Conservation (phyloP, 495 filamentous ascomycete species). For the Durotheca rogersii region DNA sequence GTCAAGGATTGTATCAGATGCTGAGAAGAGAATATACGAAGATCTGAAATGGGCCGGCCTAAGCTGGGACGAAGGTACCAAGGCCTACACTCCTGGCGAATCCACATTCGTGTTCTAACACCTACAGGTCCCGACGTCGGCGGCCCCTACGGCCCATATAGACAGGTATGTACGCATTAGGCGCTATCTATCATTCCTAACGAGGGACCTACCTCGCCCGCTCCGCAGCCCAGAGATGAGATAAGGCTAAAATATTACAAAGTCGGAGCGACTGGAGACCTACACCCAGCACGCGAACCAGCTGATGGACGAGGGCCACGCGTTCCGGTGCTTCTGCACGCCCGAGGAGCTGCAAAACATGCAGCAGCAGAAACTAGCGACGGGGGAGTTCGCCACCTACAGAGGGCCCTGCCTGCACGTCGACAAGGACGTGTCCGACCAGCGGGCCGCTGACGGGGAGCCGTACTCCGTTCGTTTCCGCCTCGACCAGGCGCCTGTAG, state of each 20-base stretch:
- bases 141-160: slow-evolving; percentile 82
- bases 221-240: no score
- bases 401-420: slow-evolving; percentile 74
- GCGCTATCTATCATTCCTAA: neutral
- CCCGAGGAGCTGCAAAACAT: slow-evolving; percentile 65
- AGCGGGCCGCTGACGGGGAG: slow-evolving; percentile 65
- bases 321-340: slow-evolving; percentile 92
- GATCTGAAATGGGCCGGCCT: slow-evolving; percentile 89
- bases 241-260: slow-evolving; percentile 19
- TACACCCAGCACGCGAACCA: slow-evolving; percentile 70
- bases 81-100: neutral
- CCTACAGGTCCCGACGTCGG: slow-evolving; percentile 70
- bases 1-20: slow-evolving; percentile 60
- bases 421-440: slow-evolving; percentile 64
- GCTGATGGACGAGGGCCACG: slow-evolving; percentile 69
- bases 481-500: slow-evolving; percentile 58
- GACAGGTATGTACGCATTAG: slow-evolving; percentile 58
- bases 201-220: neutral
- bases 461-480: slow-evolving; percentile 76
- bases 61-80: slow-evolving; percentile 86
- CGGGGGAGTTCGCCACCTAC: no score
- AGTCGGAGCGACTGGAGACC: slow-evolving; percentile 79
- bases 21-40: slow-evolving; percentile 71
- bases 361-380: no score
- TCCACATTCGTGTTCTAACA: slow-evolving; percentile 21